These are phyloP conservation scores for Citrus glauca DNA, from an alignment of 345 rosid species.

Conservation along the genomic window DNA sequence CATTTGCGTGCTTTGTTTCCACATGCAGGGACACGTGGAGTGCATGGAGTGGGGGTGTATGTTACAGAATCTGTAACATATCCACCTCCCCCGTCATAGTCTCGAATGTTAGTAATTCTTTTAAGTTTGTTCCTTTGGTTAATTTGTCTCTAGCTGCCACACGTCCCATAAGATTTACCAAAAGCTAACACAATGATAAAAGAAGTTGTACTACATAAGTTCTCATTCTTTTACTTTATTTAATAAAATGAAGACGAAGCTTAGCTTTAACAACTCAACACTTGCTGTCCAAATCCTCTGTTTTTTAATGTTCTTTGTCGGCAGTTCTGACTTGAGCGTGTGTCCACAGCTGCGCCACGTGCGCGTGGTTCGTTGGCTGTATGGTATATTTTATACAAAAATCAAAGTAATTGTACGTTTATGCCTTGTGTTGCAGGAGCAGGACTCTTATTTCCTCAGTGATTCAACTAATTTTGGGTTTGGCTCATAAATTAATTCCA, in stretches of 20 bases:
- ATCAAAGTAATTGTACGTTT: background rate
- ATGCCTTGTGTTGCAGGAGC: too few species aligned
- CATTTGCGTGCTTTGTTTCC: too few species aligned
- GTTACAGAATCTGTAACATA: too few species aligned
- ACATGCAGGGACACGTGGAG: too few species aligned
- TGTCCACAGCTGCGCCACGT: background rate
- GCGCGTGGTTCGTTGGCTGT: background rate
- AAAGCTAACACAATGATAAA: background rate
- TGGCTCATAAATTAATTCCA: background rate
- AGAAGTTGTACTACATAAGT: background rate
- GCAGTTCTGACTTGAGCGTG: conserved; percentile 7
- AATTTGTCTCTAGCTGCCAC: background rate
- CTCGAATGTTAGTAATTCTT: too few species aligned
- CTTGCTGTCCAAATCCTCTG: background rate
- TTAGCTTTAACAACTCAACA: background rate
- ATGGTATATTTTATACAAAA: background rate
- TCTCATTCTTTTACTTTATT: background rate
- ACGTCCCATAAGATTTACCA: background rate
- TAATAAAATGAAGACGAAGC: background rate
- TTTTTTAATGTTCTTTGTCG: conserved; percentile 2
- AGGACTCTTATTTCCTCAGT: background rate
- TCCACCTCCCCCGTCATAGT: background rate
- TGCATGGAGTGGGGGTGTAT: too few species aligned
- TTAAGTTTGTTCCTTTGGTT: background rate
- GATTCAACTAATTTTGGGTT: background rate